phyloP scores from a whole-genome alignment of 257 asterid genomes.

The Solanum ahanhuiri region DNA sequence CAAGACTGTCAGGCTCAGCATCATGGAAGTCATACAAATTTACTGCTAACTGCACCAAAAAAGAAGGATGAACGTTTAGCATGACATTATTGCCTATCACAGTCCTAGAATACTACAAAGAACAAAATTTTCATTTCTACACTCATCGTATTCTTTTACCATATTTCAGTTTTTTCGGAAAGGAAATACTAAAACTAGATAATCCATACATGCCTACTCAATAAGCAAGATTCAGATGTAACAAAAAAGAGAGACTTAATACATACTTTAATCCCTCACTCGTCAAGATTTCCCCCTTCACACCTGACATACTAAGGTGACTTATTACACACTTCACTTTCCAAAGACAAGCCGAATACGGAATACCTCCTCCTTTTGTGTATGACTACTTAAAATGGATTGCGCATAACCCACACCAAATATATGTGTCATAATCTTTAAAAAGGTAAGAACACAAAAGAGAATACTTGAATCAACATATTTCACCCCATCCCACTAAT shows the following conservation, averaged over 20 bases:
- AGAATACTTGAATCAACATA: neutral
- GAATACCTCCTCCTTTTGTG: neutral
- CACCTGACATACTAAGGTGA: neutral
- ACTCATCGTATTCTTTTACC: neutral
- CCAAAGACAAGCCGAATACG: neutral
- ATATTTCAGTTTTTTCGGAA: neutral
- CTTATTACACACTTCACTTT: neutral
- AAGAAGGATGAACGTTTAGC: neutral
- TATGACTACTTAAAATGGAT: neutral
- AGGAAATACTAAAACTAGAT: neutral
- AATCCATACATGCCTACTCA: neutral
- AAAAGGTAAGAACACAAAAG: neutral
- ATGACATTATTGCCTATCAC: neutral
- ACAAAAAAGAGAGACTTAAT: neutral
- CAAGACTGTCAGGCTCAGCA: slow-evolving; percentile 77
- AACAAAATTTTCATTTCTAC: neutral
- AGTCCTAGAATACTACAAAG: neutral
- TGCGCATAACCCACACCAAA: neutral
- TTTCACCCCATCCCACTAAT: neutral
- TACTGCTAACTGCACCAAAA: slow-evolving; percentile 43
- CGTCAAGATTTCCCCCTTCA: neutral
- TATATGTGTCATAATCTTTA: neutral
- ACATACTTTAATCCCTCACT: neutral
- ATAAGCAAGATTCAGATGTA: neutral
- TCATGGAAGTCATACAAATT: slow-evolving; percentile 38